Evolutionary conservation across 768 basidiomycete species (phyloP).

Genomic region (Leccinum ochraceum): DNA sequence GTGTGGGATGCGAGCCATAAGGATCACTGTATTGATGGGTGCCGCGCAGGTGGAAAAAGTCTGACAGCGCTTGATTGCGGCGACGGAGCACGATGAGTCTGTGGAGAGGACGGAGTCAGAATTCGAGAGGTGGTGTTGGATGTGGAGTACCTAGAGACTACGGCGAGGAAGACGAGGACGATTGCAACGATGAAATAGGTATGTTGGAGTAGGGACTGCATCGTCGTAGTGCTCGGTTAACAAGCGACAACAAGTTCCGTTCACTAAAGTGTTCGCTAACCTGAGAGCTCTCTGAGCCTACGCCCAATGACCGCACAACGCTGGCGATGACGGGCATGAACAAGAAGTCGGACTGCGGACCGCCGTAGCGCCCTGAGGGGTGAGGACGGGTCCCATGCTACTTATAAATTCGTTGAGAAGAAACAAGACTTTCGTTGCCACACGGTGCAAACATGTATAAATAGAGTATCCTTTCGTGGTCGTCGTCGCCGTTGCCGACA

Average conservation of each 20-base stretch:
- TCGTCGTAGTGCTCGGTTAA: not conserved
- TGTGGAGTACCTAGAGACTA: conserved; percentile 23
- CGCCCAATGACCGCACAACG: conserved; percentile 3
- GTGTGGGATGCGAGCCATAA: conserved; percentile 6
- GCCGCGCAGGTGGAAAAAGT: conserved; percentile 23
- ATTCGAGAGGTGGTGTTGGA: not conserved
- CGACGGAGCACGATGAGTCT: conserved; percentile 29
- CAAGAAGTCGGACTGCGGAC: not conserved
- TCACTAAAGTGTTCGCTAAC: conserved; percentile 10
- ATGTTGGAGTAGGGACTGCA: conserved; percentile 24
- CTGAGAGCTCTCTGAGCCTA: conserved; percentile 3
- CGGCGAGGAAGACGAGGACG: conserved; percentile 13
- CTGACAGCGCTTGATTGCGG: conserved; percentile 14
- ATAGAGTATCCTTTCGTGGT: conserved; percentile 31
- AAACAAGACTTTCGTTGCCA: conserved; percentile 18
- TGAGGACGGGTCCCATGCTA: not conserved
- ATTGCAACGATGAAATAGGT: conserved; percentile 26
- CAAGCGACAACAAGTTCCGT: not conserved
- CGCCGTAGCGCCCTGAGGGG: not conserved
- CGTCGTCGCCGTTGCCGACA: conserved; percentile 34
- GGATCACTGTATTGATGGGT: not conserved
- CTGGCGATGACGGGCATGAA: conserved; percentile 12
- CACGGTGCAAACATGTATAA: conserved; percentile 21
- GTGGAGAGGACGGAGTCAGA: conserved; percentile 5
- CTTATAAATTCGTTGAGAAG: not conserved